phyloP scores from a whole-genome alignment of 768 basidiomycete species.

The Sistotremastrum suecicum region DNA sequence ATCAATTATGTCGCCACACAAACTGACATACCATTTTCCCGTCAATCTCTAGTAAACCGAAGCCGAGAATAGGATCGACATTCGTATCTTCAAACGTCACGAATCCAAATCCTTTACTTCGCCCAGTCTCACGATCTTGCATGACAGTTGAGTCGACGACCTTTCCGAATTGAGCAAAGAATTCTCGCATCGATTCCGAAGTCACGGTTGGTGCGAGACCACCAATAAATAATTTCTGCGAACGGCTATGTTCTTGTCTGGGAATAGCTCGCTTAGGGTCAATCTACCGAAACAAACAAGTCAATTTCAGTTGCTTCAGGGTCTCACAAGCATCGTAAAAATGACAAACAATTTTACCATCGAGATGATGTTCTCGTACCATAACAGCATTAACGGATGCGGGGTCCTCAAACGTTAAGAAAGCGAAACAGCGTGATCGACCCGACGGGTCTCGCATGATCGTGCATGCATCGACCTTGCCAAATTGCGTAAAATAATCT shows the following conservation, averaged over 20 bases:
- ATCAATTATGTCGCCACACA: not conserved
- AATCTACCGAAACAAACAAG: slow-evolving; percentile 41
- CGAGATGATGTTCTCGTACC: slow-evolving; percentile 87
- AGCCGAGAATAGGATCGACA: slow-evolving; percentile 77
- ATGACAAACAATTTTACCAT: slow-evolving; percentile 86
- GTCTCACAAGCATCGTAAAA: slow-evolving; percentile 3
- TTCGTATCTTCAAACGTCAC: slow-evolving; percentile 91
- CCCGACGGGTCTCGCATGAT: slow-evolving; percentile 98
- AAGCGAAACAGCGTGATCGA: slow-evolving; percentile 93
- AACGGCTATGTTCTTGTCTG: slow-evolving; percentile 84
- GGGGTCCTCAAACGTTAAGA: slow-evolving; percentile 89
- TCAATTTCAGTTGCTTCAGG: slow-evolving; percentile 6
- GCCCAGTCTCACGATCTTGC: slow-evolving; percentile 89
- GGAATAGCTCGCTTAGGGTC: slow-evolving; percentile 99
- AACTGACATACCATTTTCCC: slow-evolving; percentile 72
- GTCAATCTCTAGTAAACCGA: slow-evolving; percentile 83
- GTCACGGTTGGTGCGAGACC: slow-evolving; percentile 87
- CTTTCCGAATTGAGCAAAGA: slow-evolving; percentile 87
- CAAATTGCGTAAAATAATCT: slow-evolving; percentile 91
- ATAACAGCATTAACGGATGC: slow-evolving; percentile 91
- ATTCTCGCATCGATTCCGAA: slow-evolving; percentile 84
- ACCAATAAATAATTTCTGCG: slow-evolving; percentile 93
- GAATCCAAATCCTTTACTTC: slow-evolving; percentile 97
- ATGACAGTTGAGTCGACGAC: slow-evolving; percentile 98
- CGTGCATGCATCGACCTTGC: slow-evolving; percentile 92